Evolutionary conservation across 768 basidiomycete genomes (phyloP).

Genomic region (Cystofilobasidium capitatum): DNA sequence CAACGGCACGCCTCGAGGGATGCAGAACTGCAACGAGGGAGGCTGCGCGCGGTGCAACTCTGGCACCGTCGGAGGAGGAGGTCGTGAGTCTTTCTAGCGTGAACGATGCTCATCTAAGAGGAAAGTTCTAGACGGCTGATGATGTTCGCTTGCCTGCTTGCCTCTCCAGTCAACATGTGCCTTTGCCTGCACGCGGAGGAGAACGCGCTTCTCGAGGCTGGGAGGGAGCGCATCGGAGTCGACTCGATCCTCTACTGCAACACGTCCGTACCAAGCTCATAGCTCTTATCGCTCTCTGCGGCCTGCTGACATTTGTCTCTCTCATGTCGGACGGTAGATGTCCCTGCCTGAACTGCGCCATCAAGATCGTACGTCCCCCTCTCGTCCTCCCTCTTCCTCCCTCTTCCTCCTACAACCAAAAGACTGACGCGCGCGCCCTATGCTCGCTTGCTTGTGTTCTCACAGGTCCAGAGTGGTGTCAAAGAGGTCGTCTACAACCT

Average conservation of each 20-base stretch:
- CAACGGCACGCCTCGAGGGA: constrained; percentile 88
- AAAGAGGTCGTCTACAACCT: constrained; percentile 88
- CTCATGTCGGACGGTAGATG: constrained; percentile 51
- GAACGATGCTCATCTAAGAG: neutral
- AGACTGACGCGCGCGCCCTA: neutral
- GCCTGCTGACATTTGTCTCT: neutral
- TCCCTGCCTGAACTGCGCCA: constrained; percentile 88
- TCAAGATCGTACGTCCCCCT: constrained; percentile 65
- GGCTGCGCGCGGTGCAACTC: constrained; percentile 76
- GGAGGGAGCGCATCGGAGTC: constrained; percentile 66
- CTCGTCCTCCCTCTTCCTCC: neutral
- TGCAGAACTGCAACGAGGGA: constrained; percentile 82
- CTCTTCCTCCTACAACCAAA: neutral
- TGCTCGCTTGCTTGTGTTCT: too few species aligned
- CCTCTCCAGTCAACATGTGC: constrained; percentile 54
- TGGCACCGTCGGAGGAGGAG: constrained; percentile 44
- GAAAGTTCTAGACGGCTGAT: constrained; percentile 8
- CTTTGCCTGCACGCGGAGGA: constrained; percentile 96
- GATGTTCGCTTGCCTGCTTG: constrained; percentile 1
- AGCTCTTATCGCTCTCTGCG: neutral
- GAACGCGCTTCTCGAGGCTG: constrained; percentile 89
- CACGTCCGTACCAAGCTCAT: constrained; percentile 53
- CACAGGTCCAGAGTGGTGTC: constrained; percentile 64
- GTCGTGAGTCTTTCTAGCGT: constrained; percentile 34
- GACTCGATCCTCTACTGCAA: constrained; percentile 89